Evolutionary conservation across 345 rosid genomes (phyloP).

Genomic region (Gossypium ekmanianum): DNA sequence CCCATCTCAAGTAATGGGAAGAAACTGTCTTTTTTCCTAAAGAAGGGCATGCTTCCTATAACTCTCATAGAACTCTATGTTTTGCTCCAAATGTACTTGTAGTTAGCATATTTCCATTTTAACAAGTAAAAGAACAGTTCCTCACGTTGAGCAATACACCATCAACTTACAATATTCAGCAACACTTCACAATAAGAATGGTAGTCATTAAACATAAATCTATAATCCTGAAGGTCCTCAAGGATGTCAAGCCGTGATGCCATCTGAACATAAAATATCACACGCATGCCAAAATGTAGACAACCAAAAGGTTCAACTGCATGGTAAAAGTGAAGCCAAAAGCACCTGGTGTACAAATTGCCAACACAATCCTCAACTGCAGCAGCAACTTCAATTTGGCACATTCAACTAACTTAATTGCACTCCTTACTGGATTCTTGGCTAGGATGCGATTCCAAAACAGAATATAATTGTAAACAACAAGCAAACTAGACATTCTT

Average conservation of each 20-base stretch:
- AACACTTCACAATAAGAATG: slow-evolving; percentile 11
- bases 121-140: slow-evolving; percentile 10
- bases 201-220: slow-evolving; percentile 13
- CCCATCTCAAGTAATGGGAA: slow-evolving; percentile 49
- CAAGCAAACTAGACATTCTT: background rate
- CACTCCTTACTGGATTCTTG: slow-evolving; percentile 7
- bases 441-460: background rate
- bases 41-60: slow-evolving; percentile 33
- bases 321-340: slow-evolving; percentile 8
- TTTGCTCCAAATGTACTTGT: slow-evolving; percentile 20
- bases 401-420: slow-evolving; percentile 15
- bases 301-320: slow-evolving; percentile 15
- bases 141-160: slow-evolving; percentile 9
- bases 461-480: slow-evolving; percentile 1
- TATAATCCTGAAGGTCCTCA: background rate
- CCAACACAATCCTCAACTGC: slow-evolving; percentile 13
- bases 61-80: slow-evolving; percentile 21
- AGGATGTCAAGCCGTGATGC: slow-evolving; percentile 7
- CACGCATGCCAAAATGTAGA: background rate
- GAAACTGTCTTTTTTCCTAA: slow-evolving; percentile 34
- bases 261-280: slow-evolving; percentile 9
- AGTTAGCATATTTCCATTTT: slow-evolving; percentile 10
- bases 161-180: slow-evolving; percentile 12
- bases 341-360: background rate
- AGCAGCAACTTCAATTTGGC: slow-evolving; percentile 13